Evolutionary conservation across 495 filamentous ascomycete genomes (phyloP).

Genomic region (Tuber umbilicatum): DNA sequence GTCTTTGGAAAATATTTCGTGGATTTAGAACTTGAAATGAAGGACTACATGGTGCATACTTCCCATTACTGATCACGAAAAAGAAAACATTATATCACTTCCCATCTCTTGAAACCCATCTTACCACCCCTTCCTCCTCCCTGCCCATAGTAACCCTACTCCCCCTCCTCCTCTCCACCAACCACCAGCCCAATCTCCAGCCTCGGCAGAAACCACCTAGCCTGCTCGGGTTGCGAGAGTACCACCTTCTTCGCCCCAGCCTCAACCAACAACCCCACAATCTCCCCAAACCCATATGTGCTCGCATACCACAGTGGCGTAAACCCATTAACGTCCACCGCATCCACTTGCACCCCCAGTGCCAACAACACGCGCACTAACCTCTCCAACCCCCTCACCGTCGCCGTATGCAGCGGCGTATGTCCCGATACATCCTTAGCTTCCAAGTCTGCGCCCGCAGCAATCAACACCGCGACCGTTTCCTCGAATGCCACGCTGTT

Average conservation of each 20-base stretch:
- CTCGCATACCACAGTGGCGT: not conserved
- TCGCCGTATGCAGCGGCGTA: slow-evolving; percentile 16
- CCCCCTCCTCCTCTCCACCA: not conserved
- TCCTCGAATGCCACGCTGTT: not conserved
- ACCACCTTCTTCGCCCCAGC: not conserved
- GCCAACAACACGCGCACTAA: slow-evolving; percentile 4
- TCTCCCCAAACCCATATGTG: not conserved
- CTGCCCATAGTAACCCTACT: not conserved
- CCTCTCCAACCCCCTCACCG: not conserved
- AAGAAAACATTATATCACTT: not conserved
- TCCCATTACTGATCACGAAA: not conserved
- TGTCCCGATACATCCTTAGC: slow-evolving; percentile 7
- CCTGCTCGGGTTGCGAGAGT: not conserved
- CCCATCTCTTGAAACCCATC: not conserved
- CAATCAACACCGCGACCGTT: slow-evolving; percentile 8
- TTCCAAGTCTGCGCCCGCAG: slow-evolving; percentile 18
- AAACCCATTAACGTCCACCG: not conserved
- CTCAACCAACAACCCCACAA: not conserved
- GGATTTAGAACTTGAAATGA: too few relatives aligned
- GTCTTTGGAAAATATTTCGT: not conserved
- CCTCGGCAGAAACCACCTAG: not conserved
- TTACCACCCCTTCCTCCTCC: not conserved
- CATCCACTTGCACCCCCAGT: not conserved
- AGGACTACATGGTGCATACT: too few relatives aligned
- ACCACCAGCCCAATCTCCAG: not conserved